These are phyloP conservation scores for Talaromyces sp. DNA, from an alignment of 2,329 filamentous ascomycete species.

Conservation along the genomic window DNA sequence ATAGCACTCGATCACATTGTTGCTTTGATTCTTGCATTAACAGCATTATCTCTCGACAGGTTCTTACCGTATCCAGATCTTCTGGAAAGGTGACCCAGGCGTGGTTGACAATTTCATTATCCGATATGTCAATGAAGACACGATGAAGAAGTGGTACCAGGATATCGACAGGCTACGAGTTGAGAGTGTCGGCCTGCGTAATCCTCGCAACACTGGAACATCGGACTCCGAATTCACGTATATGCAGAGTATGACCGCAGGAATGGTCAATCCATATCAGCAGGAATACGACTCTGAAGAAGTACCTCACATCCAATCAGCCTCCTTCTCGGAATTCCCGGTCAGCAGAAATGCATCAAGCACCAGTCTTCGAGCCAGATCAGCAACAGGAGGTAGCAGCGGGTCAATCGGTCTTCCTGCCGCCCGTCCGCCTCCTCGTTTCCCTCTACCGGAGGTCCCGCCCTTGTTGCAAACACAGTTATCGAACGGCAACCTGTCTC, in stretches of 20 bases:
- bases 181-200: constrained; percentile 52
- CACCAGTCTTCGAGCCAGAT: constrained; percentile 70
- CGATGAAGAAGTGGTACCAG: constrained; percentile 85
- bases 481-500: constrained; percentile 53
- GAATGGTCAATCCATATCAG: constrained; percentile 74
- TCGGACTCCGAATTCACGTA: constrained; percentile 74
- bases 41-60: constrained; percentile 49
- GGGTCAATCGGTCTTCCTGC: constrained; percentile 35
- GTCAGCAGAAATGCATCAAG: constrained; percentile 68
- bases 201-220: constrained; percentile 52
- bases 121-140: constrained; percentile 85
- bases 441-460: constrained; percentile 61
- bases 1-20: neutral
- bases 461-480: constrained; percentile 68
- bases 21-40: neutral
- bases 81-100: constrained; percentile 95
- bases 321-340: constrained; percentile 48
- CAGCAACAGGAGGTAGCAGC: constrained; percentile 63
- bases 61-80: constrained; percentile 93
- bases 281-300: constrained; percentile 57
- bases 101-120: constrained; percentile 97
- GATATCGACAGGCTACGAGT: constrained; percentile 73
- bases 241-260: constrained; percentile 62
- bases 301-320: constrained; percentile 38
- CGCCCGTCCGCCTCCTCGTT: constrained; percentile 62